Conservation (phyloP, 139 green algal species). For the Coelastrella sp. region DNA sequence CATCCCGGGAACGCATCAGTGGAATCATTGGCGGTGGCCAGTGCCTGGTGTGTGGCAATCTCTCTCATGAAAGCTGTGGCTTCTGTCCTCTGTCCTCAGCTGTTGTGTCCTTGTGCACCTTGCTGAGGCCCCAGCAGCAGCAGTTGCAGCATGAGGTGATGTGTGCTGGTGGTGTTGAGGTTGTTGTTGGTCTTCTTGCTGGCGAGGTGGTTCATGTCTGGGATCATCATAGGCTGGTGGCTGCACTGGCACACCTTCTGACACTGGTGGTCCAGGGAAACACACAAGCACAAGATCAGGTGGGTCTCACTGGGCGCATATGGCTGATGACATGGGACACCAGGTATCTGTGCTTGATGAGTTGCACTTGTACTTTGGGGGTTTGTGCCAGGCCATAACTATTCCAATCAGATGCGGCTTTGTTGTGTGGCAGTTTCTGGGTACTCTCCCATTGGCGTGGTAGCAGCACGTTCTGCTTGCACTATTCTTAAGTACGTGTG, state of each 20-base stretch:
- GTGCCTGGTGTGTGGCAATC: background rate
- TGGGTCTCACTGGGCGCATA: too few species aligned
- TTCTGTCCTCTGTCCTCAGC: constrained; percentile 24
- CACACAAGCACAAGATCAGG: constrained; percentile 53
- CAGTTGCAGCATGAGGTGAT: constrained; percentile 44
- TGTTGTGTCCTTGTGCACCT: constrained; percentile 44
- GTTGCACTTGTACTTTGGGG: too few species aligned
- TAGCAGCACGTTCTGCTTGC: too few species aligned
- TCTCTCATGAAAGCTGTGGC: constrained; percentile 4
- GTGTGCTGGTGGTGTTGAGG: constrained; percentile 48
- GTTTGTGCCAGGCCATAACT: too few species aligned
- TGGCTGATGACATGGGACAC: too few species aligned
- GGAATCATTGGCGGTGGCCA: background rate
- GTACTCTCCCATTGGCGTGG: too few species aligned
- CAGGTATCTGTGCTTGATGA: too few species aligned
- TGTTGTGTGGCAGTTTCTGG: too few species aligned
- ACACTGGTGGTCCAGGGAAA: constrained; percentile 43
- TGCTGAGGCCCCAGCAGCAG: constrained; percentile 15
- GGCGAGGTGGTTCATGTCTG: constrained; percentile 38
- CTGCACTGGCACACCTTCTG: constrained; percentile 52
- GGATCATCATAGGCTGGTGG: constrained; percentile 57
- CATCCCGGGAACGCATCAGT: background rate
- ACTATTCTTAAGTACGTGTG: too few species aligned
- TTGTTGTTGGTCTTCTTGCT: constrained; percentile 56
- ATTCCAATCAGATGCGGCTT: too few species aligned